phyloP scores from a whole-genome alignment of 2,329 filamentous ascomycete genomes.

The Shiraia sp. region DNA sequence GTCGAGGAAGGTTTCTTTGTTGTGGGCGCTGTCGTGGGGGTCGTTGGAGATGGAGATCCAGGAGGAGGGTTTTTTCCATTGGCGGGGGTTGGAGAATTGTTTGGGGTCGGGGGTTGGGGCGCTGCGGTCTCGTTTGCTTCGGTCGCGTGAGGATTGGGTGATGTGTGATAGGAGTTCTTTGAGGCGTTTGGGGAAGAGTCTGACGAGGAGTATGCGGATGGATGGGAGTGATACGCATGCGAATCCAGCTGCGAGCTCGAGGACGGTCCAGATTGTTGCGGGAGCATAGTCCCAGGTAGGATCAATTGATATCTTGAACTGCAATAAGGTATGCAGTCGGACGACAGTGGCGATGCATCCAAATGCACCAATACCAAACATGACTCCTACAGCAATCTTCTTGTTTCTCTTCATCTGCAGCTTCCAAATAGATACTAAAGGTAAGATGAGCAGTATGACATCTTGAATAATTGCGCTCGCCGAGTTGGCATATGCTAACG shows the following conservation, averaged over 20 bases:
- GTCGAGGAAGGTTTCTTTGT: constrained; percentile 8
- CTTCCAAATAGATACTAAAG: constrained; percentile 17
- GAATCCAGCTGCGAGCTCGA: constrained; percentile 20
- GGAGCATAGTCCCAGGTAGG: constrained; percentile 28
- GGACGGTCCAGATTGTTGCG: constrained; percentile 24
- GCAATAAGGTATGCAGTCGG: constrained; percentile 21
- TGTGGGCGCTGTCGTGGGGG: background rate
- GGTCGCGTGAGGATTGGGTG: background rate
- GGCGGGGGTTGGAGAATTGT: background rate
- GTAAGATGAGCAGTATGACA: constrained; percentile 26
- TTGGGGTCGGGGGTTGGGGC: background rate
- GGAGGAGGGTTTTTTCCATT: constrained; percentile 11
- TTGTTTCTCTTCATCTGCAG: constrained; percentile 20
- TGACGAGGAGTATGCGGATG: constrained; percentile 20
- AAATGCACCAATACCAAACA: constrained; percentile 29
- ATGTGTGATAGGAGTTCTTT: constrained; percentile 3
- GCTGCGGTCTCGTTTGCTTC: background rate
- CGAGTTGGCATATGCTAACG: constrained; percentile 24
- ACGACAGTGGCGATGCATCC: constrained; percentile 14
- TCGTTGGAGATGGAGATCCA: constrained; percentile 10
- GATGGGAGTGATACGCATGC: constrained; percentile 18
- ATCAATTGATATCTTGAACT: constrained; percentile 23
- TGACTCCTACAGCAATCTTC: constrained; percentile 23
- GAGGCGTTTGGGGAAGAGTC: constrained; percentile 5
- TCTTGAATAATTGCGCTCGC: constrained; percentile 23